Evolutionary conservation across 2,329 filamentous ascomycete species (phyloP).

Genomic region (Arachnomyces sp.): DNA sequence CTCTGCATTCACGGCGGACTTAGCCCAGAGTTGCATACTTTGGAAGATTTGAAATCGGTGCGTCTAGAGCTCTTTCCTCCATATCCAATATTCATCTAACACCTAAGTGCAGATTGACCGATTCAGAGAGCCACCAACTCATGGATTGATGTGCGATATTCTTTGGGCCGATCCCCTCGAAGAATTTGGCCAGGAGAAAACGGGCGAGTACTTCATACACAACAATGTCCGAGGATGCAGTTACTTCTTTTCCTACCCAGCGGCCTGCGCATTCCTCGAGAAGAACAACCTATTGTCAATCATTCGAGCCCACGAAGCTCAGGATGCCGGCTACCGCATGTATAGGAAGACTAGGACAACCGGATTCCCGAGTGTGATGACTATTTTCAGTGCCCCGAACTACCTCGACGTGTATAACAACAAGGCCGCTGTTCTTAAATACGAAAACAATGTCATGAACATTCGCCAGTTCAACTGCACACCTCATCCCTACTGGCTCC

Average conservation of each 20-base stretch:
- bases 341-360: constrained; percentile 97
- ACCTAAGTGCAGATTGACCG: constrained; percentile 67
- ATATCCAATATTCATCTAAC: constrained; percentile 14
- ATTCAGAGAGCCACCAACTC: constrained; percentile 93
- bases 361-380: constrained; percentile 98
- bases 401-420: constrained; percentile 99
- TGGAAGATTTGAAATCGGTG: constrained; percentile 87
- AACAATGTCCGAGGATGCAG: constrained; percentile 98
- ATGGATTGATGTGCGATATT: constrained; percentile 98
- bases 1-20: constrained; percentile 95
- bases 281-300: constrained; percentile 98
- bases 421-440: constrained; percentile 97
- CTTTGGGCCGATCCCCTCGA: constrained; percentile 97
- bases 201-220: constrained; percentile 93
- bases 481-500: constrained; percentile 97
- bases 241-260: constrained; percentile 98
- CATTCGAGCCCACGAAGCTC: constrained; percentile 94
- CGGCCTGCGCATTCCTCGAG: constrained; percentile 92
- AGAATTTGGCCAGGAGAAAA: constrained; percentile 98
- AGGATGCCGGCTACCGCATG: constrained; percentile 98
- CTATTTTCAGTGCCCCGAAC: constrained; percentile 97
- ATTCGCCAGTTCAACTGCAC: constrained; percentile 99
- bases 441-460: constrained; percentile 99
- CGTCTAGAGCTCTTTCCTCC: constrained; percentile 25
- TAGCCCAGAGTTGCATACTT: constrained; percentile 88